A percentile compares a stretch with the other conserved stretches of the same genome.
These are phyloP conservation scores for Bipolaris zeicola DNA, from an alignment of 2,329 filamentous ascomycete species.

Conservation along the genomic window DNA sequence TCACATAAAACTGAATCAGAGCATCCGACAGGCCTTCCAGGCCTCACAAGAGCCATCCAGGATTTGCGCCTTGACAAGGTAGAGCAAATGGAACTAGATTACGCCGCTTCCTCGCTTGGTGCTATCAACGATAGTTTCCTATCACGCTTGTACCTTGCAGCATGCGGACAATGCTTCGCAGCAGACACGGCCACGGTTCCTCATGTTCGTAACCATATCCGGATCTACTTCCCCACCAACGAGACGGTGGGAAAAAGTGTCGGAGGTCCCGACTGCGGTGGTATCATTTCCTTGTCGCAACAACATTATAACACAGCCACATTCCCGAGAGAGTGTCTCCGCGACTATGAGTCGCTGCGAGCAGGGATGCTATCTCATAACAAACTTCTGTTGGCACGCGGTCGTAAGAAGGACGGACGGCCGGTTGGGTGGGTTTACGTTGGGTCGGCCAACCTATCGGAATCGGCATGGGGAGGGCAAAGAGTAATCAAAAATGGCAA, in stretches of 20 bases:
- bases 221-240: slow-evolving; percentile 43
- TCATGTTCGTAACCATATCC: slow-evolving; percentile 25
- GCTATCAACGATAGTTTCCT: slow-evolving; percentile 73
- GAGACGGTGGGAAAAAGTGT: slow-evolving; percentile 63
- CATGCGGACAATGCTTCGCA: slow-evolving; percentile 49
- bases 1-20: slow-evolving; percentile 42
- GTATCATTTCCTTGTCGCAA: slow-evolving; percentile 79
- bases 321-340: slow-evolving; percentile 75
- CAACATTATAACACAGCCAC: slow-evolving; percentile 71
- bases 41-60: slow-evolving; percentile 69
- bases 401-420: slow-evolving; percentile 31
- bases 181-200: background rate
- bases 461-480: slow-evolving; percentile 89
- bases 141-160: slow-evolving; percentile 62
- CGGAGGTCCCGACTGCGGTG: slow-evolving; percentile 66
- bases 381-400: slow-evolving; percentile 65
- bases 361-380: slow-evolving; percentile 82
- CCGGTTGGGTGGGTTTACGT: slow-evolving; percentile 77
- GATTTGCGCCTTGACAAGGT: slow-evolving; percentile 37
- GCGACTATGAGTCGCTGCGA: slow-evolving; percentile 75
- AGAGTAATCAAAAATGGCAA: slow-evolving; percentile 71
- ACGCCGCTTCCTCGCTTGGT: slow-evolving; percentile 81
- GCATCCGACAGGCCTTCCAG: slow-evolving; percentile 70
- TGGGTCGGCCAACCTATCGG: slow-evolving; percentile 89
- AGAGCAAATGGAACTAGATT: slow-evolving; percentile 69